These are phyloP conservation scores for Alnus glutinosa DNA, from an alignment of 306 rosid species.

Conservation along the genomic window DNA sequence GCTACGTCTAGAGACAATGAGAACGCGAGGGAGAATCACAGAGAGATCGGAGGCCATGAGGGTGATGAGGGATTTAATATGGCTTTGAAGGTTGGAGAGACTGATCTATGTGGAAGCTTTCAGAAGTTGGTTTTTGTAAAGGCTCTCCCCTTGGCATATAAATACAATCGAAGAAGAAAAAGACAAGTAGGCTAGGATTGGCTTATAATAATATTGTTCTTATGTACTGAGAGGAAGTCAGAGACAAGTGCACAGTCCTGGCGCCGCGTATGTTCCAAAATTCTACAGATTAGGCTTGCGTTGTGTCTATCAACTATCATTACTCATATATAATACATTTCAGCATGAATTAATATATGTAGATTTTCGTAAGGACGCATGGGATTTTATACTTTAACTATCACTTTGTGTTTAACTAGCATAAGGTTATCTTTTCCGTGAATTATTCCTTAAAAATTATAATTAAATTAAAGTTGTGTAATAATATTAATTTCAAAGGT, in stretches of 20 bases:
- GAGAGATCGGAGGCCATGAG: constrained; percentile 74
- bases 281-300: not conserved
- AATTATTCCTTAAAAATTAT: too few species aligned
- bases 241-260: not conserved
- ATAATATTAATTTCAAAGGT: too few species aligned
- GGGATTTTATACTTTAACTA: too few species aligned
- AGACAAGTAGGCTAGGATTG: not conserved
- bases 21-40: constrained; percentile 81
- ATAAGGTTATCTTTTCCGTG: too few species aligned
- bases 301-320: too few species aligned
- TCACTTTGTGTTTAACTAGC: too few species aligned
- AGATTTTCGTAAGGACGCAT: not conserved
- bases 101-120: not conserved
- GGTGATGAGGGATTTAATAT: not conserved
- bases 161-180: constrained; percentile 1
- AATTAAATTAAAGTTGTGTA: too few species aligned
- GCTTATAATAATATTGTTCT: not conserved
- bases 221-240: not conserved
- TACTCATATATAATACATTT: too few species aligned
- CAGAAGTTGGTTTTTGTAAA: not conserved
- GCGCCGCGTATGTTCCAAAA: constrained; percentile 27
- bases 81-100: constrained; percentile 1
- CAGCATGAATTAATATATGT: too few species aligned
- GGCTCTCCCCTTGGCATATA: not conserved
- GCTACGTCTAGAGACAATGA: constrained; percentile 89